Conservation (phyloP, 2,329 filamentous ascomycete genomes). For the Trichothecium sympodiale region DNA sequence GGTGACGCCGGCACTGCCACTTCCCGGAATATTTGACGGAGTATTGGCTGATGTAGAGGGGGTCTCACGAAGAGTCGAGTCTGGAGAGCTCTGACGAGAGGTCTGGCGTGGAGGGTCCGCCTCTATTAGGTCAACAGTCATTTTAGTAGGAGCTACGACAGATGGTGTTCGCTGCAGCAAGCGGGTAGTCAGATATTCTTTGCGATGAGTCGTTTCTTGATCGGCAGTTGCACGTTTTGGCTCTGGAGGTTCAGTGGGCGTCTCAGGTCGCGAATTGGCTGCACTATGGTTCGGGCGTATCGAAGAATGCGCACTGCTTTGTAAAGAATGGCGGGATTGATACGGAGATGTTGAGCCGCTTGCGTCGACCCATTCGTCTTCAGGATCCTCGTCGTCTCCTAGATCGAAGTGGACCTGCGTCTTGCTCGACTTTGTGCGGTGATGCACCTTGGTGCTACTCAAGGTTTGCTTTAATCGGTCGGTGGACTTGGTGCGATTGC, state of each 20-base stretch:
- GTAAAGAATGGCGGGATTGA: constrained; percentile 33
- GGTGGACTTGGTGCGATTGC: constrained; percentile 38
- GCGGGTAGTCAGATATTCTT: constrained; percentile 56
- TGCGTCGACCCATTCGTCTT: constrained; percentile 58
- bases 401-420: constrained; percentile 53
- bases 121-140: constrained; percentile 44
- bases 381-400: constrained; percentile 35
- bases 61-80: constrained; percentile 15
- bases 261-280: constrained; percentile 22
- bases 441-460: constrained; percentile 33
- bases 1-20: constrained; percentile 37
- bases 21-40: constrained; percentile 13
- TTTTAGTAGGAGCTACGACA: constrained; percentile 50
- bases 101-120: constrained; percentile 23
- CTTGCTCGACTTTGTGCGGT: constrained; percentile 29
- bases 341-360: constrained; percentile 52
- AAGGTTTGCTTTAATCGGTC: constrained; percentile 41
- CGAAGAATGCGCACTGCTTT: constrained; percentile 37
- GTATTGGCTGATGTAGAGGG: constrained; percentile 8
- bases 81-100: constrained; percentile 13
- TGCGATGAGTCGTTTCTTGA: constrained; percentile 38
- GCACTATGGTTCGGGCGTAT: constrained; percentile 24
- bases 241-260: constrained; percentile 11
- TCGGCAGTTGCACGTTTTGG: constrained; percentile 18
- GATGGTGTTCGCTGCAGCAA: constrained; percentile 54